Conservation (phyloP, 2,329 filamentous ascomycete species). For the Hypoxylon sp. region DNA sequence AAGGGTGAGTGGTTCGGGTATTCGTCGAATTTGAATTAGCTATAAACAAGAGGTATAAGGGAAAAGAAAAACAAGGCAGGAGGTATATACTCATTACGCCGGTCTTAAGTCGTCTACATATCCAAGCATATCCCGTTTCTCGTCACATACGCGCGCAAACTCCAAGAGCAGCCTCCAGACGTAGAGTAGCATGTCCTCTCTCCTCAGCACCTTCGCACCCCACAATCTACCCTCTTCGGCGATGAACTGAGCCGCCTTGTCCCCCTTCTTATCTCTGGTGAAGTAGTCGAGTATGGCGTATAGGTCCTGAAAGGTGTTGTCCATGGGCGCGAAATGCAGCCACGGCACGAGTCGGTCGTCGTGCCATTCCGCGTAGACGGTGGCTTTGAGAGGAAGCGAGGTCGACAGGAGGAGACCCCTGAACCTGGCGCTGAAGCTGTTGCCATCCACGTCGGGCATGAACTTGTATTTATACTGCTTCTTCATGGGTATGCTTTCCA, state of each 20-base stretch:
- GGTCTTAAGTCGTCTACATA: conserved; percentile 42
- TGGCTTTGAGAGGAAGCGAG: conserved; percentile 66
- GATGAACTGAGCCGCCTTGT: conserved; percentile 57
- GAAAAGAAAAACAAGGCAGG: not conserved
- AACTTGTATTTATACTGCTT: conserved; percentile 58
- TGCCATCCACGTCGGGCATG: conserved; percentile 67
- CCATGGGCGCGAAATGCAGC: conserved; percentile 69
- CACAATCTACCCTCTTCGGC: conserved; percentile 60
- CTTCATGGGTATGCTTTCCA: conserved; percentile 42
- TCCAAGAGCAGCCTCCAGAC: conserved; percentile 58
- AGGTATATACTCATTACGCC: conserved; percentile 16
- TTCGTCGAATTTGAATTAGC: not conserved
- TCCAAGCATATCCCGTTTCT: conserved; percentile 42
- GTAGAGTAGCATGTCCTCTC: conserved; percentile 65
- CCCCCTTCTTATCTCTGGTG: conserved; percentile 51
- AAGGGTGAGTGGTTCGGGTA: not conserved
- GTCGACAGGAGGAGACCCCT: conserved; percentile 62
- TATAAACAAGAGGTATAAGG: not conserved
- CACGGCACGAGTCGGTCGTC: conserved; percentile 66
- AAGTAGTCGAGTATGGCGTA: conserved; percentile 67
- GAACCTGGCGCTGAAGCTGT: conserved; percentile 60
- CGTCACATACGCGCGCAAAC: conserved; percentile 51
- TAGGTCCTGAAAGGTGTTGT: conserved; percentile 65
- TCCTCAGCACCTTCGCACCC: conserved; percentile 60
- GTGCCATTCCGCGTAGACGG: conserved; percentile 71